Percentiles rank a stretch among this genome's conserved stretches.
Conservation (phyloP, 2,329 filamentous ascomycete species). For the Albifimbria verrucaria region DNA sequence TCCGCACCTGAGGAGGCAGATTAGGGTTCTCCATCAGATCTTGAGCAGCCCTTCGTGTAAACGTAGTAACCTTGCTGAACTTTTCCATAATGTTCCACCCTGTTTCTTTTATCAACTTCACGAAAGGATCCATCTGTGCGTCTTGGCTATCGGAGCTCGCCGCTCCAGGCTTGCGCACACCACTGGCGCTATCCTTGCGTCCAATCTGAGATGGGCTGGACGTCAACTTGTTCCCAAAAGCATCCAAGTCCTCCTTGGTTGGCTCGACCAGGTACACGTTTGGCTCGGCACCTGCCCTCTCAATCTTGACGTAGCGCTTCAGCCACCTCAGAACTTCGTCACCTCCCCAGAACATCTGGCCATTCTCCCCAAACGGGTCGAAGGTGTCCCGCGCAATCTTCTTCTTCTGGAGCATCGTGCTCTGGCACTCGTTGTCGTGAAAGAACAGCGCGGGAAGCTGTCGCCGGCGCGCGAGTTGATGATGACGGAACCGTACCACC, state of each 20-base stretch:
- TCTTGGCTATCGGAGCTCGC: conserved; percentile 47
- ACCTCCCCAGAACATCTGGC: conserved; percentile 94
- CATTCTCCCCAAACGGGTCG: conserved; percentile 81
- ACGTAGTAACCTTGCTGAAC: conserved; percentile 95
- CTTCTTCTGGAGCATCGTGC: conserved; percentile 91
- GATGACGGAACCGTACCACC: conserved; percentile 97
- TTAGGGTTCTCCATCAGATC: conserved; percentile 90
- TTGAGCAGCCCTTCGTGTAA: conserved; percentile 87
- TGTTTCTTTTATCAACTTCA: conserved; percentile 90
- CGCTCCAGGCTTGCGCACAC: conserved; percentile 22
- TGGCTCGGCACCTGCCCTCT: conserved; percentile 80
- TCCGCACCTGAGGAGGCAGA: conserved; percentile 81
- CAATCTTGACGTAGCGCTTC: conserved; percentile 76
- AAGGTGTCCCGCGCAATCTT: conserved; percentile 79
- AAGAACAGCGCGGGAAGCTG: conserved; percentile 94
- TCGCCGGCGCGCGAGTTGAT: conserved; percentile 90
- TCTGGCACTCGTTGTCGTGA: conserved; percentile 95
- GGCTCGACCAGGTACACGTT: conserved; percentile 92
- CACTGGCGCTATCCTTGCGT: conserved; percentile 28
- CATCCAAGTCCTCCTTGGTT: conserved; percentile 74
- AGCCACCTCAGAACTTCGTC: conserved; percentile 94
- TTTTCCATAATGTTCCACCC: conserved; percentile 96
- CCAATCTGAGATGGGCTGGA: conserved; percentile 23
- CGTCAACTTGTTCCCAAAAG: conserved; percentile 67
- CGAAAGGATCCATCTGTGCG: conserved; percentile 85